Evolutionary conservation across 768 basidiomycete species (phyloP).

Genomic region (Artomyces pyxidatus): DNA sequence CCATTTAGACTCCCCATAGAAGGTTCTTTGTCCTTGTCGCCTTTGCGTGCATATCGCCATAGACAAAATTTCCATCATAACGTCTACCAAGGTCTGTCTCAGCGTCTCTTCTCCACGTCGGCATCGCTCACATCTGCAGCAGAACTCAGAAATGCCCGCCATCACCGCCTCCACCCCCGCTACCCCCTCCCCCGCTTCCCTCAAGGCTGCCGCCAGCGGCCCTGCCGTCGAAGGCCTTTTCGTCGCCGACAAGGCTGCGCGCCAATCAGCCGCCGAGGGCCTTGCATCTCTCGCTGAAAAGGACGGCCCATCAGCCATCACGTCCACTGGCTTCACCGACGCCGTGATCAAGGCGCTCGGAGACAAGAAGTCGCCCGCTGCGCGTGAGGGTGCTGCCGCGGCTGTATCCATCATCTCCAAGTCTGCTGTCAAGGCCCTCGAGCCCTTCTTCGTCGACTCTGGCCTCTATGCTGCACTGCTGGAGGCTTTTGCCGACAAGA

Average conservation of each 20-base stretch:
- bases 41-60: conserved; percentile 35
- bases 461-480: conserved; percentile 82
- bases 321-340: conserved; percentile 58
- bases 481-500: conserved; percentile 93
- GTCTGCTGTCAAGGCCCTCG: conserved; percentile 65
- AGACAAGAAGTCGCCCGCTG: conserved; percentile 92
- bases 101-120: not conserved
- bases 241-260: conserved; percentile 75
- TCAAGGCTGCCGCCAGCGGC: conserved; percentile 50
- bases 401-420: conserved; percentile 57
- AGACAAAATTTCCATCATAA: conserved; percentile 30
- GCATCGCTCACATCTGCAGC: conserved; percentile 9
- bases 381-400: conserved; percentile 82
- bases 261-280: conserved; percentile 59
- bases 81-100: conserved; percentile 33
- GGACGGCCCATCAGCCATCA: conserved; percentile 73
- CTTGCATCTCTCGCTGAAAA: conserved; percentile 75
- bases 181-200: conserved; percentile 55
- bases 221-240: conserved; percentile 65
- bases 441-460: conserved; percentile 81
- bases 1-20: conserved; percentile 53
- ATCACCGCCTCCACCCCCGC: conserved; percentile 59
- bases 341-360: conserved; percentile 76
- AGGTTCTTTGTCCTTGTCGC: conserved; percentile 54
- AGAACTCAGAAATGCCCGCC: conserved; percentile 74